Evolutionary conservation across 352 stramenopile genomes (phyloP).

Genomic region (Phytophthora cactorum): DNA sequence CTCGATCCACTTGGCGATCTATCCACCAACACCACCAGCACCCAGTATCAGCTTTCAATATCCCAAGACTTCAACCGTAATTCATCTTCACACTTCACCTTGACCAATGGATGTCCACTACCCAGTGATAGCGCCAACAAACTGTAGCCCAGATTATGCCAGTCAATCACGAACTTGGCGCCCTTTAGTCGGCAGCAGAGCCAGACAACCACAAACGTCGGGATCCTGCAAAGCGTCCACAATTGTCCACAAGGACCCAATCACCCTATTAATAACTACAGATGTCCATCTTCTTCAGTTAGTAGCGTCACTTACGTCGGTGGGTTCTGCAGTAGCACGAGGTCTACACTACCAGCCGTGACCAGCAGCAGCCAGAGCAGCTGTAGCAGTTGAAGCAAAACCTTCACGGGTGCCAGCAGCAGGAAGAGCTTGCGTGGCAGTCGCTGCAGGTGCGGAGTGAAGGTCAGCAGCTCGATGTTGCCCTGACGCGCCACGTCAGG

Average conservation of each 20-base stretch:
- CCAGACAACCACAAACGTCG: slow-evolving; percentile 92
- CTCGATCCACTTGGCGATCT: slow-evolving; percentile 88
- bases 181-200: slow-evolving; percentile 62
- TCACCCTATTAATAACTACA: background rate
- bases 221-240: slow-evolving; percentile 73
- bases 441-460: slow-evolving; percentile 66
- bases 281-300: background rate
- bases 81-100: slow-evolving; percentile 35
- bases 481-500: slow-evolving; percentile 59
- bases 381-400: slow-evolving; percentile 77
- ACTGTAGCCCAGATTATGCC: slow-evolving; percentile 99
- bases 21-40: slow-evolving; percentile 11
- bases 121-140: slow-evolving; percentile 92
- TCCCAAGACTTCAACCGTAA: background rate
- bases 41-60: background rate
- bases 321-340: slow-evolving; percentile 98
- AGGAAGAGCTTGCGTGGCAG: slow-evolving; percentile 54
- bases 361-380: slow-evolving; percentile 42
- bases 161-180: slow-evolving; percentile 97
- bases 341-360: slow-evolving; percentile 73
- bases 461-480: slow-evolving; percentile 84
- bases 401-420: slow-evolving; percentile 66
- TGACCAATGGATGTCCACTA: slow-evolving; percentile 68
- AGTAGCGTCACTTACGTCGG: slow-evolving; percentile 70
- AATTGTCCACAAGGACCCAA: slow-evolving; percentile 13